Evolutionary conservation across 805 yeast species (phyloP).

Genomic region (Candida adriatica): DNA sequence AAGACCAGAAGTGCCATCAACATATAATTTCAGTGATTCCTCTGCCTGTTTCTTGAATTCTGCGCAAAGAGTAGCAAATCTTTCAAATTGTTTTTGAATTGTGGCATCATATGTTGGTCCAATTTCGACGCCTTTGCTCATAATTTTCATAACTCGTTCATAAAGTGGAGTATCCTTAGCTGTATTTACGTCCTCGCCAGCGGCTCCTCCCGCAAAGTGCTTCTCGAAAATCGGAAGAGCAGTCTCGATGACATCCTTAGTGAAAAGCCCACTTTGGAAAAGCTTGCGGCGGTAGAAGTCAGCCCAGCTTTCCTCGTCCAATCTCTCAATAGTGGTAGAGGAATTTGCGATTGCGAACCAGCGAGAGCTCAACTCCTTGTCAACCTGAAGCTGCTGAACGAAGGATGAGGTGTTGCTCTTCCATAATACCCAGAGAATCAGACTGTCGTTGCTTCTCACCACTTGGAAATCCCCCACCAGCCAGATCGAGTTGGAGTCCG

Average conservation of each 20-base stretch:
- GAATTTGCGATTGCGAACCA: constrained; percentile 19
- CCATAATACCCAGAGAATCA: constrained; percentile 45
- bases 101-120: constrained; percentile 30
- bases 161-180: constrained; percentile 24
- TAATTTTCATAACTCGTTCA: constrained; percentile 27
- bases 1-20: constrained; percentile 27
- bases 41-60: constrained; percentile 57
- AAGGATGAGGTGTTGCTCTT: constrained; percentile 54
- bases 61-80: constrained; percentile 63
- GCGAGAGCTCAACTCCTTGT: constrained; percentile 18
- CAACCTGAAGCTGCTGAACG: constrained; percentile 30
- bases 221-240: constrained; percentile 44
- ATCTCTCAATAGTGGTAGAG: constrained; percentile 10
- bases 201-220: constrained; percentile 30
- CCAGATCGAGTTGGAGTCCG: constrained; percentile 37
- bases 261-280: constrained; percentile 43
- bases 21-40: constrained; percentile 51
- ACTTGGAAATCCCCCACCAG: constrained; percentile 39
- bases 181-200: constrained; percentile 17
- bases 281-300: constrained; percentile 39
- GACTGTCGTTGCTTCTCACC: constrained; percentile 7
- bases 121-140: constrained; percentile 26
- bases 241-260: constrained; percentile 41
- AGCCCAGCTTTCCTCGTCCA: constrained; percentile 25
- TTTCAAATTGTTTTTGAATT: constrained; percentile 53